Evolutionary conservation across 805 yeast species (phyloP), one percentile per base, ranked within the genome.

Genomic region (Wickerhamomyces rabaulensis): DNA sequence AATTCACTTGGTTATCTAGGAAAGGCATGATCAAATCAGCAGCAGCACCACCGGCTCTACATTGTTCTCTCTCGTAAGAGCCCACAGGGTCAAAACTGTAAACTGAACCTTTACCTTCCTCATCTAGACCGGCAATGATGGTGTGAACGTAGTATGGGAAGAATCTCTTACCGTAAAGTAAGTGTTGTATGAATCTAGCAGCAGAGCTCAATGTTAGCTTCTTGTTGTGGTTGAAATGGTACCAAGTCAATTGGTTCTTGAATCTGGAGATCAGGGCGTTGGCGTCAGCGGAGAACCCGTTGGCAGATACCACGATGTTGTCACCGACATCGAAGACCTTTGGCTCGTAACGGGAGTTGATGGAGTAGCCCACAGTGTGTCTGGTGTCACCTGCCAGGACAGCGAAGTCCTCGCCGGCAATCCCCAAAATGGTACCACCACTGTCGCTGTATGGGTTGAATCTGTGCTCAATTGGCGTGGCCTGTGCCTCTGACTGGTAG

Each of bases 351-450:
- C 99, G 82, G 9, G 97, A 83, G 65, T 94, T 90, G 66, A 94
- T 94, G 52, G 87, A 82, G 69, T 90, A 94, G 20, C 97, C 99
- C 17, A 86, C 83, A 6, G 96, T 88, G 61, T 87, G 95, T 73
- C 99, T 84, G n/a, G 99, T 94, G 66, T 94, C 99, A 40, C 98
- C 98, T 1, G 99, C 99, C 51, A 94, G 74, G 31, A 94, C 94
- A 17, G 96, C 97, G 61, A 90, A 94, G 67, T 94, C 97, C 65
- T 89, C 87, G 43, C 99, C 99, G 1, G 99, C 97, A 67, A 94
- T 94, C 44, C 98, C 99, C 56, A 94, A 71, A 46, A 92, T 91
- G 8, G 98, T 92, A 61, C 99, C 99, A 58, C 99, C 99, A 60
- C 91, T 89, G 67, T 91, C 96, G 26, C 92, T 72, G 71, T 90